Conservation (phyloP, 805 yeast genomes). For the Cyberlindnera amylophila region DNA sequence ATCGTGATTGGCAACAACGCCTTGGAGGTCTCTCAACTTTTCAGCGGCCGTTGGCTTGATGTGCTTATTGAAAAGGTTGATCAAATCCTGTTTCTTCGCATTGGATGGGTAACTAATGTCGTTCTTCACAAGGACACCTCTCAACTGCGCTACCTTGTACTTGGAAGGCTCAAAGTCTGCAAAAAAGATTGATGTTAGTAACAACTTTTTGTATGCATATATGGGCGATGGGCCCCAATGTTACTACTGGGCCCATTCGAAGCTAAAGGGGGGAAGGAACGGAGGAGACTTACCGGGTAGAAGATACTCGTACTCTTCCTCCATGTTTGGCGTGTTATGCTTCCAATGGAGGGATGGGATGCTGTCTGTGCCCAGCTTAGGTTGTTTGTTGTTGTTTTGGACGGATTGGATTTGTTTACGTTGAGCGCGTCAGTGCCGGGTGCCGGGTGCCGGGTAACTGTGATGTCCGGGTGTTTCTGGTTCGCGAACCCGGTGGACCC, state of each 20-base stretch:
- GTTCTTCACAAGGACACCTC: slow-evolving; percentile 60
- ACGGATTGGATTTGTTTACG: slow-evolving; percentile 2
- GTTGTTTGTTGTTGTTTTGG: slow-evolving; percentile 3
- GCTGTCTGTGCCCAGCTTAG: no score
- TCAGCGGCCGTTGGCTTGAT: slow-evolving; percentile 46
- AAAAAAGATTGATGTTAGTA: background rate
- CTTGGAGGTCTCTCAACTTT: slow-evolving; percentile 32
- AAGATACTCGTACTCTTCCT: slow-evolving; percentile 35
- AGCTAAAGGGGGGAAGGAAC: no score
- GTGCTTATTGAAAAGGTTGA: slow-evolving; percentile 53
- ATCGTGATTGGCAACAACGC: slow-evolving; percentile 32
- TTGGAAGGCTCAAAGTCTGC: slow-evolving; percentile 64
- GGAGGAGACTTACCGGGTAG: slow-evolving; percentile 30
- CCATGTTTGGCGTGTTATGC: slow-evolving; percentile 26
- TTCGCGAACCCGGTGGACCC: background rate
- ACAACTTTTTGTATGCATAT: background rate
- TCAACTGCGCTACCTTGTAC: slow-evolving; percentile 65
- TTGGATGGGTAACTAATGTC: slow-evolving; percentile 56
- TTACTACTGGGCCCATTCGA: background rate
- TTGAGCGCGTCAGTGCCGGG: background rate
- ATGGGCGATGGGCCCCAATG: background rate
- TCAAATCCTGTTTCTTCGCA: slow-evolving; percentile 65
- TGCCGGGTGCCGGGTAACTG: slow-evolving; percentile 7
- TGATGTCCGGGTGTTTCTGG: slow-evolving; percentile 4
- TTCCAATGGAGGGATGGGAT: no score